A percentile compares a stretch with the other conserved stretches of the same genome.
These are phyloP conservation scores for Penicillium sp. DNA, from an alignment of 2,329 filamentous ascomycete species.

Conservation along the genomic window DNA sequence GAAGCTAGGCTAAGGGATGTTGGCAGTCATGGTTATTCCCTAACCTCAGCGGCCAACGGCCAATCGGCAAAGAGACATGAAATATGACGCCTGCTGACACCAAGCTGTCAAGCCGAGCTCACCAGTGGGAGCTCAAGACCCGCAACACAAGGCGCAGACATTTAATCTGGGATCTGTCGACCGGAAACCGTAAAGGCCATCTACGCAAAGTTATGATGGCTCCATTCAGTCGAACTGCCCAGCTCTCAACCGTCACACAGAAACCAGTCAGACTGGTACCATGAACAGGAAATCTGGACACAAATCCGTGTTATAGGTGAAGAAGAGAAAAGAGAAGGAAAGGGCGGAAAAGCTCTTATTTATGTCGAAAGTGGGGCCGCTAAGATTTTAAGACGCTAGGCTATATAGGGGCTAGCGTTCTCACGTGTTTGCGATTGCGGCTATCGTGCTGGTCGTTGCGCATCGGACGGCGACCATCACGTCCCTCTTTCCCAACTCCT, in stretches of 20 bases:
- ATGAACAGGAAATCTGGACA: constrained; percentile 75
- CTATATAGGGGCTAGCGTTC: not conserved
- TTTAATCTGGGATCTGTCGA: constrained; percentile 93
- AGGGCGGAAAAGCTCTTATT: constrained; percentile 37
- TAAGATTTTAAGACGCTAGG: constrained; percentile 27
- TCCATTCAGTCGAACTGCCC: constrained; percentile 88
- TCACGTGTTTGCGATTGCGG: constrained; percentile 18
- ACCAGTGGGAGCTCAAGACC: constrained; percentile 69
- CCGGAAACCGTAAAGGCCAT: constrained; percentile 76
- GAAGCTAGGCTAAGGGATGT: constrained; percentile 52
- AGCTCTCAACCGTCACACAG: constrained; percentile 74
- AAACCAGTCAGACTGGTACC: constrained; percentile 36
- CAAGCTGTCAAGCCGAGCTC: constrained; percentile 64
- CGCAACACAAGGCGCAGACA: constrained; percentile 51
- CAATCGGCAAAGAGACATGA: constrained; percentile 81
- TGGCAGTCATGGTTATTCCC: constrained; percentile 83
- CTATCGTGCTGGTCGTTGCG: constrained; percentile 9
- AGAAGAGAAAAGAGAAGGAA: constrained; percentile 42
- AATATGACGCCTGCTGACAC: constrained; percentile 75
- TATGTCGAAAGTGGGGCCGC: constrained; percentile 13
- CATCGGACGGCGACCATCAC: not conserved
- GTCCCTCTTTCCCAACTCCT: not conserved
- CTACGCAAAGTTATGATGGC: constrained; percentile 60
- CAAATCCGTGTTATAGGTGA: constrained; percentile 67
- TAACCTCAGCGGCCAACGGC: constrained; percentile 87